Evolutionary conservation across 331 rosid species (phyloP).

Genomic region (Rhamnella rubrinervis): DNA sequence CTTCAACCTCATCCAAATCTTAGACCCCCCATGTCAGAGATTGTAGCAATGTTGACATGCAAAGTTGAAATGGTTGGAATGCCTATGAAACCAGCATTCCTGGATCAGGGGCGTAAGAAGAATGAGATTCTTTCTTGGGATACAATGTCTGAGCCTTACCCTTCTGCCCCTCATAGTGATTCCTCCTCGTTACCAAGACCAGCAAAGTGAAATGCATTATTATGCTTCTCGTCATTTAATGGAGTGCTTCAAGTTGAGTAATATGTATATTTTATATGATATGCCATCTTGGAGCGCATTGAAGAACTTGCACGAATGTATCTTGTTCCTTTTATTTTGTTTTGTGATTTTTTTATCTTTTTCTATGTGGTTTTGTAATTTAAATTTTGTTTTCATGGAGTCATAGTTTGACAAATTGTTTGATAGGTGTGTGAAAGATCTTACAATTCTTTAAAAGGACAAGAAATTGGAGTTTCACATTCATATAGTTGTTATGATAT

Average conservation of each 20-base stretch:
- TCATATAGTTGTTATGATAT: no score
- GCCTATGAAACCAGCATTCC: constrained; percentile 59
- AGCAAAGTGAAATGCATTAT: constrained; percentile 6
- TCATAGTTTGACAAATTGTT: no score
- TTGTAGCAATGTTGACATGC: constrained; percentile 71
- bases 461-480: no score
- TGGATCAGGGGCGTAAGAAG: constrained; percentile 44
- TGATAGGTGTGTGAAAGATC: no score
- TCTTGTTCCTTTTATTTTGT: no score
- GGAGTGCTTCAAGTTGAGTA: neutral
- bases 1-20: constrained; percentile 69
- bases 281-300: neutral
- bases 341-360: no score
- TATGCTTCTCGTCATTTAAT: neutral
- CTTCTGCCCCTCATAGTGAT: constrained; percentile 39
- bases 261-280: no score
- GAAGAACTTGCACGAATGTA: no score
- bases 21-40: constrained; percentile 87
- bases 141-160: constrained; percentile 36
- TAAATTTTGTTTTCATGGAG: neutral
- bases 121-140: constrained; percentile 54
- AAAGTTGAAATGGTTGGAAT: constrained; percentile 49
- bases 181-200: constrained; percentile 32
- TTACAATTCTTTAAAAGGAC: no score
- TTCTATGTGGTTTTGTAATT: neutral